Evolutionary conservation across 805 yeast genomes (phyloP), one percentile per base, ranked within the genome.

Genomic region (Kazachstania kunashirensis): DNA sequence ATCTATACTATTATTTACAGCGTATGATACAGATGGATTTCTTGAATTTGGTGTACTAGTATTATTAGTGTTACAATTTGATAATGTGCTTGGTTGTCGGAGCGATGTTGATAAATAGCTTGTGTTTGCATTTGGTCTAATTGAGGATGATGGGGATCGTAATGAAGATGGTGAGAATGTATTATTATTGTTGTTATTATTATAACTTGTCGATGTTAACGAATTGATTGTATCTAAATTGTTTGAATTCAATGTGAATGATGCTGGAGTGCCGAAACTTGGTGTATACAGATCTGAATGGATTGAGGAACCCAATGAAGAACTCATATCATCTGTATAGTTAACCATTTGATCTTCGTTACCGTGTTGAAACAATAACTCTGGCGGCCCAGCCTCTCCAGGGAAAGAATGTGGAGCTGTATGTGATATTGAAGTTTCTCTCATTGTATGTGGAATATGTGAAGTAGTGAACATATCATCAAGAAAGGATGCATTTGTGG

Each of bases 41-140:
- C 63, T 52, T 16, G 62, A 48, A n/a, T 48, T 47, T 20, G 59
- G 53, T 1, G 60, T 53, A 8, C 39, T 37, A 7, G 54, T 50
- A 16, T 36, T 12, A n/a, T 29, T 29, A 6, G 8, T 19, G n/a
- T 17, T 29, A 18, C 17, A 29, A 3, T 25, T 25, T 18, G 33
- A 38, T 24, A 43, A 38, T 16, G 39, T 39, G 26, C 47, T 44
- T 10, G 49, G 41, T 40, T 49, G 51, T 31, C 60, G 47, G 29
- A 54, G 35, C 2, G 62, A 57, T 8, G 53, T 43, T 12, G 62
- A 50, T 12, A 55, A 30, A 29, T 50, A 52, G 5, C 21, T 16
- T n/a, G n/a, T n/a, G 20, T 46, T 49, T 10, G 53, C 24, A 21
- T 12, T 51, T n/a, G 50, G 48, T 46, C 58, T 46, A 43, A 55